Evolutionary conservation across 176 grass and related monocot species (phyloP).

Genomic region (Phoenix roebelenii): DNA sequence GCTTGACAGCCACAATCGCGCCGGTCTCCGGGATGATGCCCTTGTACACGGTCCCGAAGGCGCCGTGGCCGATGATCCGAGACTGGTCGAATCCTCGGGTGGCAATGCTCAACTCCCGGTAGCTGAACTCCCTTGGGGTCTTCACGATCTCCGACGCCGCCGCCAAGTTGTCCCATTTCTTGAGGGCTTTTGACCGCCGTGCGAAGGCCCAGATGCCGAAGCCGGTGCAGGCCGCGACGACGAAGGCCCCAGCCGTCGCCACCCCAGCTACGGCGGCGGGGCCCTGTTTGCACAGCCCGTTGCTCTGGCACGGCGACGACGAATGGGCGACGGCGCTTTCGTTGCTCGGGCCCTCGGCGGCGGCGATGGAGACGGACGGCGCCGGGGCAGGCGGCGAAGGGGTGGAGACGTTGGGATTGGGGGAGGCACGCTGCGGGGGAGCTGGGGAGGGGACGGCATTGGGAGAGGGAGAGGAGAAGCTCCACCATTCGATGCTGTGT

Average conservation of each 20-base stretch:
- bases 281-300: conserved; percentile 17
- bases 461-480: conserved; percentile 39
- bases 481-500: conserved; percentile 93
- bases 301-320: conserved; percentile 15
- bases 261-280: conserved; percentile 64
- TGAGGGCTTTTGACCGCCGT: conserved; percentile 20
- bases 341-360: conserved; percentile 30
- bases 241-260: conserved; percentile 61
- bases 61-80: conserved; percentile 83
- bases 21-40: conserved; percentile 87
- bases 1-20: conserved; percentile 90
- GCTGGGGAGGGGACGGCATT: conserved; percentile 2
- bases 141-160: conserved; percentile 61
- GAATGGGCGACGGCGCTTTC: background rate
- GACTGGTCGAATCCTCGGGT: conserved; percentile 53
- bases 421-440: background rate
- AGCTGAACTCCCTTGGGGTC: conserved; percentile 66
- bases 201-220: conserved; percentile 57
- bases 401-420: conserved; percentile 3
- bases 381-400: conserved; percentile 7
- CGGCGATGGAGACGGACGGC: conserved; percentile 18
- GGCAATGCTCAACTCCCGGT: conserved; percentile 63
- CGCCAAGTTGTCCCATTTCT: conserved; percentile 35
- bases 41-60: conserved; percentile 94
- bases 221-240: conserved; percentile 54